Base-by-base conservation (phyloP, 768 basidiomycete genomes). In the Boletellus ananiceps region DNA sequence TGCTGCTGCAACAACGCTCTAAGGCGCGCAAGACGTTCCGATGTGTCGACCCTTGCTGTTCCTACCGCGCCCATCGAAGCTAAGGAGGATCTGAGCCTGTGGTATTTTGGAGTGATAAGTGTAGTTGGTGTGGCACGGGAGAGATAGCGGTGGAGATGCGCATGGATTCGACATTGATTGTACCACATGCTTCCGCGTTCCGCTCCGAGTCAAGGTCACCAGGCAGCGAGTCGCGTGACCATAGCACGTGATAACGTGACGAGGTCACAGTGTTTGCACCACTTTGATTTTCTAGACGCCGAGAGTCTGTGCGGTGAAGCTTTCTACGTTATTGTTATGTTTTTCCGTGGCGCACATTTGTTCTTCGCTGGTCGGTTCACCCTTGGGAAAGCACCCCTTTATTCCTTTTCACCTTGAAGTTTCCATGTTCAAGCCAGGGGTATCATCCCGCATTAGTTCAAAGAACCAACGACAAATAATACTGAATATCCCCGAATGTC, bases 1-100 rank as follows among this genome's bases (percentile, higher is more conserved):
- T 72, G 69, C 58, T 74, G 66, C 47, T 69, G 74, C 88, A 95
- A 88, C 59, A 90, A 70, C 64, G 78, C 76, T 41, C 92, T 74
- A 42, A 95, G 74, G 41, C 68, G 73, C 18, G 73, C 70, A 6
- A 95, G 74, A 46, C 86, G 75, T 43, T 78, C 68, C 3, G 81
- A 73, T 4, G 89, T 90, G 65, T 84, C 59, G 23, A 89, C 79
- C 3, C 70, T 80, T 39, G 62, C 67, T 42, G 68, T 65, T 39
- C 56, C 65, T 37, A 58, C 50, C 5, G 58, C 68, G 16, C 69
- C 74, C 75, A 78, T 77, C 3, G 58, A 54, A 19, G 62, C 34
- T 32, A 50, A 44, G 12, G 56, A 58, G 13, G 57, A 56, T 51
- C 47, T 57, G 3, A 13, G 19, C 8, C 11, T 35, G 47, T 35